Evolutionary conservation across 257 asterid species (phyloP).

Genomic region (Henckelia pumila): DNA sequence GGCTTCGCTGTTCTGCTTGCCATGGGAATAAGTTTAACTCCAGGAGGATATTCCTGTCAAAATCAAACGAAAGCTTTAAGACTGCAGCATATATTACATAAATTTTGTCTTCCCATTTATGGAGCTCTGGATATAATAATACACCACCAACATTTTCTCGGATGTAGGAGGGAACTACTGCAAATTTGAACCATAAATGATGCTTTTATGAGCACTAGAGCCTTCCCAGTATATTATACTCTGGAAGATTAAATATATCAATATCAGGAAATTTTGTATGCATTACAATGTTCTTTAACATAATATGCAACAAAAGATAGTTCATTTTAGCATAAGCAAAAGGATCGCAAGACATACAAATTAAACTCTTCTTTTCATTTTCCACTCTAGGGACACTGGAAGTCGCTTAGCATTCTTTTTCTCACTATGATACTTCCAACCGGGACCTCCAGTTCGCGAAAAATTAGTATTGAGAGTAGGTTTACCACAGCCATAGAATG

Average conservation of each 20-base stretch:
- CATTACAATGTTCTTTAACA: background rate
- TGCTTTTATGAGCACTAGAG: background rate
- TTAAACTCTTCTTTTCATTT: background rate
- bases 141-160: background rate
- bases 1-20: conserved; percentile 87
- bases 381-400: background rate
- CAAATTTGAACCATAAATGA: background rate
- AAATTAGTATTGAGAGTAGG: background rate
- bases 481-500: background rate
- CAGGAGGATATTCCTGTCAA: conserved; percentile 85
- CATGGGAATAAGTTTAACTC: conserved; percentile 81
- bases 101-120: background rate
- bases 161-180: background rate
- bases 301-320: background rate
- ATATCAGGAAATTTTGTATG: background rate
- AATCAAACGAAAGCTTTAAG: conserved; percentile 16
- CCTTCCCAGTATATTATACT: background rate
- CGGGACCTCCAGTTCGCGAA: background rate
- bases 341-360: background rate
- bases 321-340: background rate
- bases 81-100: background rate
- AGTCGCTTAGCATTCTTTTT: background rate
- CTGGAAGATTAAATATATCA: background rate
- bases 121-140: conserved; percentile 4
- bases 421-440: background rate